Base-by-base conservation (phyloP, 768 basidiomycete genomes). In the Rhodotorula graminis region DNA sequence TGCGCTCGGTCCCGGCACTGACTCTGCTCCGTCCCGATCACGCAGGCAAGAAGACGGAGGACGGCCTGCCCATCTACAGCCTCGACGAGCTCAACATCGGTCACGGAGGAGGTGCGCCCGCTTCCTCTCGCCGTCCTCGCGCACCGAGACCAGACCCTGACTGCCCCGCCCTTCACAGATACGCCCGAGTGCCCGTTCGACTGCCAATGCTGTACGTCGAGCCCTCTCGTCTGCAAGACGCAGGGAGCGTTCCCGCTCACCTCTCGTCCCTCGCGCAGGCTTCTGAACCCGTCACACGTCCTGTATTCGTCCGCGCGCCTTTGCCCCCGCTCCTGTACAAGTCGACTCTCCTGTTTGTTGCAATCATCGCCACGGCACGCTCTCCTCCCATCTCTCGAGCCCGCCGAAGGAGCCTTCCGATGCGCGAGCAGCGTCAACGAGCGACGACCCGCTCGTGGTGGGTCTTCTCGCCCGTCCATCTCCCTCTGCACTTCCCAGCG, bases 151-250 rank as follows among this genome's bases (percentile, higher is more conserved):
- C 19, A 23, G n/a, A 3, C 31, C 0, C 57, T 33, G 1, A 53
- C 31, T 4, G 0, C 11, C 25, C 3, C 33, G 47, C 44, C 16
- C 2, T 37, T 9, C 14, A 11, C 58, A 76, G 78, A 78, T 29
- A 77, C 78, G 10, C 65, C 69, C 33, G 64, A 71, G 2, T 79
- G 78, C 44, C 78, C 78, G 2, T 79, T 79, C 69, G 78, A 79
- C 53, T 79, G 78, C 71, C 59, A 76, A 14, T 79, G 78, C 68
- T 79, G 78, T 77, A 14, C 60, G 71, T 46, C 3, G 23, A 37
- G 9, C 37, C 10, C 23, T 11, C 25, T 6, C 5, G 47, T 49
- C 47, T 27, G 8, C 8, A 2, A 52, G 4, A 25, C 4, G 44
- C 44, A 14, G 44, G 44, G 15, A 8, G 23, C 6, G 9, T n/a